Percentiles rank a stretch among this genome's conserved stretches.
These are phyloP conservation scores for Hyphopichia fennica DNA, from an alignment of 1,139 yeast species.

Conservation along the genomic window DNA sequence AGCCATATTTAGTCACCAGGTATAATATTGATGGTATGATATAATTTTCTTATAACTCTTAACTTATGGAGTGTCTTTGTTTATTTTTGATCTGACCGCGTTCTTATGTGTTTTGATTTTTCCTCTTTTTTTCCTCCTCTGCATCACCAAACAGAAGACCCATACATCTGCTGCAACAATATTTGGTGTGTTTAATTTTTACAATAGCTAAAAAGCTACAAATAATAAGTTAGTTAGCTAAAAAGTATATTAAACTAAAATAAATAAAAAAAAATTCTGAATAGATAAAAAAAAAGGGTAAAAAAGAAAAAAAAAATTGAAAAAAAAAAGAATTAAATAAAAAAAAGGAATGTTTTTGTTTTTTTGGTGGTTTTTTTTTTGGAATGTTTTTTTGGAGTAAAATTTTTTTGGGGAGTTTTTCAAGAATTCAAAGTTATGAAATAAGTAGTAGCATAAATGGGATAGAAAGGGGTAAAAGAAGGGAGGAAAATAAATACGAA, in stretches of 20 bases:
- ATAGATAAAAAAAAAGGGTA: background rate
- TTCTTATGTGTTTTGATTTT: background rate
- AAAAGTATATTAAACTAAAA: too few relatives aligned
- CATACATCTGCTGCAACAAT: background rate
- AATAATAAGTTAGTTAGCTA: background rate
- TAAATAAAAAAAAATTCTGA: background rate
- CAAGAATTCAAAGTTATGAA: background rate
- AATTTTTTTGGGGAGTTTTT: background rate
- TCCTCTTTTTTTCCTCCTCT: background rate
- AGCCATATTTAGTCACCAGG: conserved; percentile 25
- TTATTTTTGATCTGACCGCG: background rate
- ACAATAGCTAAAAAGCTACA: too few relatives aligned
- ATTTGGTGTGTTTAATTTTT: background rate
- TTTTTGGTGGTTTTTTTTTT: background rate
- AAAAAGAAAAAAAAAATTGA: background rate
- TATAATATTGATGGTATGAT: background rate
- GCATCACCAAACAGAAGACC: background rate
- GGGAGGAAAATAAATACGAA: background rate
- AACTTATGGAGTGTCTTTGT: background rate
- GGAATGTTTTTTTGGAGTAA: too few relatives aligned
- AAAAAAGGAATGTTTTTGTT: background rate
- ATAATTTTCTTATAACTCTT: background rate
- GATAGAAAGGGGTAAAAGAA: background rate
- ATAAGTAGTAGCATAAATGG: background rate
- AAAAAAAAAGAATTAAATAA: too few relatives aligned